Conservation (phyloP, 495 filamentous ascomycete genomes). For the Platismatia glauca region DNA sequence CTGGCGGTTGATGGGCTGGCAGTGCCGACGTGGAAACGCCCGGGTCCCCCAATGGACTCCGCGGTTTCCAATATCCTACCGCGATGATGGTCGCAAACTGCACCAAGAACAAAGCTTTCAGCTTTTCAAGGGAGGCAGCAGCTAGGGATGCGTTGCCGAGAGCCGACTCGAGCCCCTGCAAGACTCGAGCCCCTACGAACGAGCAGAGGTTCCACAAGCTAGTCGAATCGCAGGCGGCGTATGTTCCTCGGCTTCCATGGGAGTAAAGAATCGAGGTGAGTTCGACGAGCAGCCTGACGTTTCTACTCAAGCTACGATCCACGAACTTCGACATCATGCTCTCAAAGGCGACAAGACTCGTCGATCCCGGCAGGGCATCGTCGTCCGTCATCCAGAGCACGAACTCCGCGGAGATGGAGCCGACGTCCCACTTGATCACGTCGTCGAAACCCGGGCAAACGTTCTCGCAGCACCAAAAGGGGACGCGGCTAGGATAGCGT, state of each 20-base stretch:
- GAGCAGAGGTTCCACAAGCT: neutral
- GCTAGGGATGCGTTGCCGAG: constrained; percentile 1
- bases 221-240: neutral
- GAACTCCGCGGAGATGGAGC: neutral
- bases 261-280: neutral
- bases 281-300: constrained; percentile 1
- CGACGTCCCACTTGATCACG: neutral
- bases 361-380: neutral
- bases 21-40: neutral
- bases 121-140: neutral
- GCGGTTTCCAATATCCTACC: constrained; percentile 1
- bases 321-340: neutral
- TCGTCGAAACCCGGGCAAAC: too few species aligned
- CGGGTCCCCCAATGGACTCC: neutral
- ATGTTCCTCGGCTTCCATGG: neutral
- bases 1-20: neutral
- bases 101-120: constrained; percentile 2
- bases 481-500: neutral
- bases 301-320: neutral
- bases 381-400: constrained; percentile 3
- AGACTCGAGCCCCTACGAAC: neutral
- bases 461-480: neutral
- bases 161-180: neutral
- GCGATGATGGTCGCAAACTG: constrained; percentile 2
- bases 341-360: constrained; percentile 2